Evolutionary conservation across 768 basidiomycete genomes (phyloP), one percentile per base, ranked within the genome.

Genomic region (Brasilioporus rufonigricans): DNA sequence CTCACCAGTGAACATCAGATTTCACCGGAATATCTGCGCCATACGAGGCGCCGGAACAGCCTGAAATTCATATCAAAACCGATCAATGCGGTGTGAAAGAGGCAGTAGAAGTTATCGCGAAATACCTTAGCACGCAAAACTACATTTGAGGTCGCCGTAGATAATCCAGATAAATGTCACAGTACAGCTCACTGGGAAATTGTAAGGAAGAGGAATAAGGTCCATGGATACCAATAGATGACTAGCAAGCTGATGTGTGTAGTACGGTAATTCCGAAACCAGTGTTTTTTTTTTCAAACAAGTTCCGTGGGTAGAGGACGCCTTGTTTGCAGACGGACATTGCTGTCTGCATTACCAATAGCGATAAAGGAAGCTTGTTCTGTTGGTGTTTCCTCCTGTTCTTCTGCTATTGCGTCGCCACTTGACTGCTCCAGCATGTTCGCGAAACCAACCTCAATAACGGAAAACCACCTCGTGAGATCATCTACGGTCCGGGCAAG

Each of bases 11-110:
- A 29, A 50, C 31, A n/a, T 41, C 65, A 98, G 97, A 98, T 52
- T 99, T 99, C 74, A 98, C 97, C 44, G 97, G 97, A 8, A 89
- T 98, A 69, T 95, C 93, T 21, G 93, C 97, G 6, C 97, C 97
- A 18, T 98, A 98, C 71, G 97, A 98, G 73, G 82, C 85, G 6
- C 97, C 97, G 18, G 77, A 78, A 52, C 73, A 74, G 14, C 87
- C 97, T 40, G 97, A 98, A 73, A 82, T 99, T 56, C 93, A 95
- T 75, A 89, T 99, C 72, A 86, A 81, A 67, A 98, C 96, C 3
- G 82, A 91, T 66, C 80, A 94, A 70, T 79, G 78, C 24, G 83
- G 87, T 62, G 87, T 98, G 32, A 76, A 79, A 23, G 83, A 87
- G 52, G 87, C 91, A 49, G 94, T 98, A 43, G 76, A 79, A 59